phyloP scores from a whole-genome alignment of 2,329 filamentous ascomycete species.

The Proliferodiscus dingleyae region DNA sequence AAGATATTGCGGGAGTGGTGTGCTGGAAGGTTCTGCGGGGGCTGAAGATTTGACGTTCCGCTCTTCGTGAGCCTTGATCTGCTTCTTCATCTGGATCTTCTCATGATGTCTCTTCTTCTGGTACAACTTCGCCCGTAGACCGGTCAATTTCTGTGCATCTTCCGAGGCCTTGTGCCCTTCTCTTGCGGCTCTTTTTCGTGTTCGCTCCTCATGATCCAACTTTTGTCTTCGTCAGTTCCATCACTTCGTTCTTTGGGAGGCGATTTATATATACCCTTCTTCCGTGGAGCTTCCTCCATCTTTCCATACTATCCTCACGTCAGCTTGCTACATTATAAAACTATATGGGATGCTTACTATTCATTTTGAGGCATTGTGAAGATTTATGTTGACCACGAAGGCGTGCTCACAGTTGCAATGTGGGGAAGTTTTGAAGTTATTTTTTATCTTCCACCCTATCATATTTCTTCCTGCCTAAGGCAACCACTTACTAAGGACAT shows the following conservation, averaged over 20 bases:
- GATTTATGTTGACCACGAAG: too few relatives aligned
- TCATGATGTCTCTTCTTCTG: constrained; percentile 91
- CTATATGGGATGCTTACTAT: constrained; percentile 36
- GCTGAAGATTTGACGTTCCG: constrained; percentile 85
- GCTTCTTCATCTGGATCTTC: constrained; percentile 97
- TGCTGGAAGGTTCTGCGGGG: constrained; percentile 71
- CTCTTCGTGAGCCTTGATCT: constrained; percentile 92
- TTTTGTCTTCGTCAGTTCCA: neutral
- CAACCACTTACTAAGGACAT: too few relatives aligned
- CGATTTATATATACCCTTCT: constrained; percentile 35
- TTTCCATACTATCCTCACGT: constrained; percentile 51
- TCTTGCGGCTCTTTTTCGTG: constrained; percentile 80
- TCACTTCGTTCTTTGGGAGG: neutral
- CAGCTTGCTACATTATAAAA: too few relatives aligned
- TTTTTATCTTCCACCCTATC: too few relatives aligned
- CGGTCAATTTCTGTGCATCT: constrained; percentile 88
- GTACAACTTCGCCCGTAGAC: constrained; percentile 87
- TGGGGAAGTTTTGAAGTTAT: too few relatives aligned
- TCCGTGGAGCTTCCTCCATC: constrained; percentile 64
- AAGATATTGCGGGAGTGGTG: constrained; percentile 86
- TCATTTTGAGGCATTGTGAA: constrained; percentile 66
- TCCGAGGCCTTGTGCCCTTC: constrained; percentile 84
- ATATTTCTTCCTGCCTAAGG: too few relatives aligned
- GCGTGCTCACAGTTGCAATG: too few relatives aligned
- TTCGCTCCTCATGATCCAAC: constrained; percentile 78